These are phyloP conservation scores for Xerocomellus intermedius DNA, from an alignment of 768 basidiomycete species.

Conservation along the genomic window DNA sequence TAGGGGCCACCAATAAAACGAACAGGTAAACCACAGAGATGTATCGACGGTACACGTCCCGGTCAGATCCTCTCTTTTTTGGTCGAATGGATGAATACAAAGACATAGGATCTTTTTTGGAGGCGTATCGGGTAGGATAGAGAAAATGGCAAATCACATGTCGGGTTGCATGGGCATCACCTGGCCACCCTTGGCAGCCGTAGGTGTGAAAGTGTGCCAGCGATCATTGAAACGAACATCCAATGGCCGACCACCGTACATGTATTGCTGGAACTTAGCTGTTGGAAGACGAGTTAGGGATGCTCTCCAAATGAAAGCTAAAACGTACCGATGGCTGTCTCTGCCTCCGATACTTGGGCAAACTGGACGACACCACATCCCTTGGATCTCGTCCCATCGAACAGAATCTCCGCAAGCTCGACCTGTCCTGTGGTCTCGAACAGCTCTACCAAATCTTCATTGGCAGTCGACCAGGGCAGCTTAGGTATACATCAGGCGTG, in stretches of 20 bases:
- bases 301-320: background rate
- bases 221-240: constrained; percentile 95
- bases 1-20: background rate
- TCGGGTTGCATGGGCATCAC: constrained; percentile 66
- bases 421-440: constrained; percentile 98
- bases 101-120: background rate
- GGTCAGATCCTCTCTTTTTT: background rate
- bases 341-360: constrained; percentile 80
- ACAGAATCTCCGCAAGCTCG: constrained; percentile 91
- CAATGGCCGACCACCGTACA: constrained; percentile 88
- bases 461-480: constrained; percentile 99
- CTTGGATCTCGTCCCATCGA: constrained; percentile 89
- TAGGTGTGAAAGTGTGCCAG: constrained; percentile 90
- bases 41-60: background rate
- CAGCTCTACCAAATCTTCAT: constrained; percentile 96
- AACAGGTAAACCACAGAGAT: background rate
- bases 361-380: constrained; percentile 97
- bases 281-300: background rate
- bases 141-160: constrained; percentile 13
- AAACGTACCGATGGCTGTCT: constrained; percentile 82
- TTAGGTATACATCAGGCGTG: constrained; percentile 30
- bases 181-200: constrained; percentile 86
- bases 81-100: background rate
- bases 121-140: background rate
- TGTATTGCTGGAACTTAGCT: constrained; percentile 95